These are phyloP conservation scores for Neurospora sp. DNA, from an alignment of 2,329 filamentous ascomycete species.

Conservation along the genomic window DNA sequence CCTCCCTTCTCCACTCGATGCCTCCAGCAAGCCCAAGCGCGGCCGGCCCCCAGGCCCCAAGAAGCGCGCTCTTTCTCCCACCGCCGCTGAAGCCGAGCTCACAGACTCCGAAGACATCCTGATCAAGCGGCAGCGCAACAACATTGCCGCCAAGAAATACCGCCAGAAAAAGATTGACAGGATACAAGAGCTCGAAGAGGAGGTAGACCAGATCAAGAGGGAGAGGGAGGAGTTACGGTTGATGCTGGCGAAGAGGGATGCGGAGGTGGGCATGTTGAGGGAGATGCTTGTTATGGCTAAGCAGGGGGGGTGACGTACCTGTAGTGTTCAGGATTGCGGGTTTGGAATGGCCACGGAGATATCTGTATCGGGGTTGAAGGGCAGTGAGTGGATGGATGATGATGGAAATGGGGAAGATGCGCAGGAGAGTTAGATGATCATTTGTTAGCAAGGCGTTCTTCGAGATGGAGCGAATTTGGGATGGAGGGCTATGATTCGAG, in stretches of 20 bases:
- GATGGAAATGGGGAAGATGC: no score
- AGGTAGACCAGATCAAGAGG: slow-evolving; percentile 39
- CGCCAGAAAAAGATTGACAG: slow-evolving; percentile 55
- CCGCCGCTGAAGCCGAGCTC: slow-evolving; percentile 5
- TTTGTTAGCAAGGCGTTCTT: not conserved
- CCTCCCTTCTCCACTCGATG: slow-evolving; percentile 1
- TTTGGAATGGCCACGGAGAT: not conserved
- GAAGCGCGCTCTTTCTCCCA: not conserved
- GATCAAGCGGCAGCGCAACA: slow-evolving; percentile 50
- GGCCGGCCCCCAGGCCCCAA: slow-evolving; percentile 11
- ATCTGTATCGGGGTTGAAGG: not conserved
- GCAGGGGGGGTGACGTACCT: not conserved
- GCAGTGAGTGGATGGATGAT: not conserved
- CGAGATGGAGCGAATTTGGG: not conserved
- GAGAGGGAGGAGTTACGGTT: slow-evolving; percentile 50
- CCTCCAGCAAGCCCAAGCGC: slow-evolving; percentile 1
- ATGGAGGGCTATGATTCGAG: not conserved
- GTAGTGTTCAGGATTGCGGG: not conserved
- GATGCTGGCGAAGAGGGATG: slow-evolving; percentile 46
- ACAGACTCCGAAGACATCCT: slow-evolving; percentile 15
- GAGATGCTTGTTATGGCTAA: slow-evolving; percentile 25
- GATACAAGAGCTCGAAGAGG: slow-evolving; percentile 43
- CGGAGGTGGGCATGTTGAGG: slow-evolving; percentile 47
- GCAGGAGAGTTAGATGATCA: not conserved
- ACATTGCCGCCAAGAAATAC: slow-evolving; percentile 52